Evolutionary conservation across 1,139 yeast genomes (phyloP).

Genomic region (Suhomyces panamericanus): DNA sequence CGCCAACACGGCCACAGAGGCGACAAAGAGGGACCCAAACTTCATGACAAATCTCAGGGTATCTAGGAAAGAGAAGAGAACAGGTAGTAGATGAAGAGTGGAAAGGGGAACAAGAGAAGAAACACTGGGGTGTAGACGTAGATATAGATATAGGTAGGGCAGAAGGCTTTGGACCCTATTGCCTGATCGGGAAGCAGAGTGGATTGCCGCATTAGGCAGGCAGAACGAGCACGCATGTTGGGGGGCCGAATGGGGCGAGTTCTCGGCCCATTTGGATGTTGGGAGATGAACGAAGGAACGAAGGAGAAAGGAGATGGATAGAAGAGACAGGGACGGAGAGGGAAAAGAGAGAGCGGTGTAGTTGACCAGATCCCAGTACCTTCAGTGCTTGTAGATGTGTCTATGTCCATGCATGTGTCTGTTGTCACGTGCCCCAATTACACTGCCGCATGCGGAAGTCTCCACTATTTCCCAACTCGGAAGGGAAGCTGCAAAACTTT

Average conservation of each 20-base stretch:
- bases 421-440: conserved; percentile 1
- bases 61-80: background rate
- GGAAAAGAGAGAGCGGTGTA: no score
- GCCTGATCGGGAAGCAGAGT: conserved; percentile 10
- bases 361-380: no score
- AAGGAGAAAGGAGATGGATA: no score
- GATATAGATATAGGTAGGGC: conserved; percentile 1
- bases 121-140: conserved; percentile 3
- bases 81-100: background rate
- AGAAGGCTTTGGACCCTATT: background rate
- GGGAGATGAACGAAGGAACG: background rate
- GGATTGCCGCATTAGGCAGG: conserved; percentile 3
- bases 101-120: background rate
- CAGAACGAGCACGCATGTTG: background rate
- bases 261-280: background rate
- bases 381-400: no score
- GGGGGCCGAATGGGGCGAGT: background rate
- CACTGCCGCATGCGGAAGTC: conserved; percentile 1
- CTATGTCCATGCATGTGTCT: no score
- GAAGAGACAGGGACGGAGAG: no score
- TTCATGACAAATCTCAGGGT: conserved; percentile 1
- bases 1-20: conserved; percentile 2
- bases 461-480: background rate
- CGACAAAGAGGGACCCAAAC: conserved; percentile 3
- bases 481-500: conserved; percentile 4